Conservation (phyloP, 2,329 filamentous ascomycete species). For the Cercospora citrullina region DNA sequence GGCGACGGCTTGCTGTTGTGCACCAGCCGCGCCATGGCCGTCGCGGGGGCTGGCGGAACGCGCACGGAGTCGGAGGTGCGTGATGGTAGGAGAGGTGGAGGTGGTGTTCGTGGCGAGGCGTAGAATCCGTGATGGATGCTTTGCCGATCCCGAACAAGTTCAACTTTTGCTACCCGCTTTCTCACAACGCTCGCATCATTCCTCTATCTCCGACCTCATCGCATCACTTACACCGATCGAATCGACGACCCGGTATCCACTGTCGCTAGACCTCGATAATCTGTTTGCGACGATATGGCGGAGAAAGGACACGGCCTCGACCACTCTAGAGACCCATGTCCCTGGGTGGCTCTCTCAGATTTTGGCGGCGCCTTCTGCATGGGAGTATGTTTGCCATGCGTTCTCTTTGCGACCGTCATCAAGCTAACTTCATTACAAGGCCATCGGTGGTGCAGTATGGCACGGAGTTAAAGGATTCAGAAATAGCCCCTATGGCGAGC, state of each 20-base stretch:
- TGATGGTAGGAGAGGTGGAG: neutral
- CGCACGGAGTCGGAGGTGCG: neutral
- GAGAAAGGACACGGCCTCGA: conserved; percentile 60
- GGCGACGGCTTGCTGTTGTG: conserved; percentile 31
- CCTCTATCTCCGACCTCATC: neutral
- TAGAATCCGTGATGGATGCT: neutral
- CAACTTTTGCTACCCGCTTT: neutral
- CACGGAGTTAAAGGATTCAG: conserved; percentile 80
- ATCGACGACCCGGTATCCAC: neutral
- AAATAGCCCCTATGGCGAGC: conserved; percentile 72
- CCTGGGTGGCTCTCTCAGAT: conserved; percentile 94
- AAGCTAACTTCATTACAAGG: conserved; percentile 25
- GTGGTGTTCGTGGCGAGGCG: neutral
- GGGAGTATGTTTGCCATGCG: conserved; percentile 66
- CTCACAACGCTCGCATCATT: neutral
- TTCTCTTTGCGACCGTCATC: neutral
- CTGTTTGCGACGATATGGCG: conserved; percentile 27
- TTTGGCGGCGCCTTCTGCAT: conserved; percentile 96
- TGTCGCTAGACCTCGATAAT: neutral
- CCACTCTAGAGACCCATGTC: conserved; percentile 95
- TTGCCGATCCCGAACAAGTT: neutral
- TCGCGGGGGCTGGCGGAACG: neutral
- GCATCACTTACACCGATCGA: neutral
- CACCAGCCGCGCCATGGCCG: conserved; percentile 39
- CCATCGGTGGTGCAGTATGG: conserved; percentile 68